phyloP scores from a whole-genome alignment of 1,284 basidiomycete species.

The Spongiforma sp. region DNA sequence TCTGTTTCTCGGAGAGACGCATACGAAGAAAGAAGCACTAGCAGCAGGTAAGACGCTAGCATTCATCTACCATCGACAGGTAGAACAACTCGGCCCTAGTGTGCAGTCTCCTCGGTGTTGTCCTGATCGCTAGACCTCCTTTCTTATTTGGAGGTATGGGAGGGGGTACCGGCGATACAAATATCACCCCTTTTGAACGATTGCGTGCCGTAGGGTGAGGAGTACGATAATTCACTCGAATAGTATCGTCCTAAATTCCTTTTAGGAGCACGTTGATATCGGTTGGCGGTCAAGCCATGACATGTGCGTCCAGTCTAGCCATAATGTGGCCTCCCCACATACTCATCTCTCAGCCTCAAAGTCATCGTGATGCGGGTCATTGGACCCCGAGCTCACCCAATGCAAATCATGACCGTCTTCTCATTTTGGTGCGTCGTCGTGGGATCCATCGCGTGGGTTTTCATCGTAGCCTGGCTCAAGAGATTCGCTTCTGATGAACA shows the following conservation, averaged over 20 bases:
- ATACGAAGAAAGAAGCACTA: constrained; percentile 60
- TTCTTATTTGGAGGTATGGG: constrained; percentile 47
- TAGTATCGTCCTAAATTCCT: background rate
- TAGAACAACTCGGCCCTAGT: constrained; percentile 39
- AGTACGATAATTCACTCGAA: background rate
- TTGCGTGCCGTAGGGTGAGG: constrained; percentile 57
- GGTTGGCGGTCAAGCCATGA: constrained; percentile 63
- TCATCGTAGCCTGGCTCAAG: constrained; percentile 8
- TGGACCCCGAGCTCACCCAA: constrained; percentile 72
- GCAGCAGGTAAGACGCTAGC: constrained; percentile 59
- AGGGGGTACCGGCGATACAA: constrained; percentile 12
- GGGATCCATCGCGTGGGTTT: constrained; percentile 49
- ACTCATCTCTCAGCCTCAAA: constrained; percentile 28
- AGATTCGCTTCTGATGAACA: background rate
- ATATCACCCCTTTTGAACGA: constrained; percentile 47
- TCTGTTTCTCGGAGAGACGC: constrained; percentile 69
- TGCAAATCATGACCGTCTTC: constrained; percentile 77
- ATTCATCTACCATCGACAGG: background rate
- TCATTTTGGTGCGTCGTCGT: constrained; percentile 66
- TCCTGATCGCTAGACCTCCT: constrained; percentile 63
- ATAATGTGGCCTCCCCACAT: background rate
- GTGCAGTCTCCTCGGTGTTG: constrained; percentile 62
- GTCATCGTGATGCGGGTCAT: constrained; percentile 74
- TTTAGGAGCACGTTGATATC: constrained; percentile 59
- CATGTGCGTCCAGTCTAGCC: constrained; percentile 30